Base-by-base conservation (phyloP, 495 filamentous ascomycete genomes). In the Neurospora sp. region DNA sequence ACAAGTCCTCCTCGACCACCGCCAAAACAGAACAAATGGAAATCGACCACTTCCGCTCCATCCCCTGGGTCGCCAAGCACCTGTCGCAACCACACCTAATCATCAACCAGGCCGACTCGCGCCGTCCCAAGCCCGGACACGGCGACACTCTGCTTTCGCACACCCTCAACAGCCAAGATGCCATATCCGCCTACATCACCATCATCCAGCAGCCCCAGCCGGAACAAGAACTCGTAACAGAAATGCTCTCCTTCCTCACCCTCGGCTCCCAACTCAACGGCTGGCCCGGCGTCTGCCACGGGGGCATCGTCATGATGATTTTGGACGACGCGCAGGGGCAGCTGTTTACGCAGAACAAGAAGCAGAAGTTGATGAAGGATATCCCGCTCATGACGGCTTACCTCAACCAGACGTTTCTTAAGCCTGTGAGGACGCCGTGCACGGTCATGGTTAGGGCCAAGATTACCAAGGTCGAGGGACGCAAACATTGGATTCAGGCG, bases 191-290 rank as follows among this genome's bases (percentile, higher is more conserved):
- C 2, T 88, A 85, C 75, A 69, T 89, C 48, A 82, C 81, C 53
- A 78, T 88, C 73, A 84, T 87, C 75, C 72, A 75, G 69, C 5
- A 73, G 74, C 38, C 73, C 72, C 40, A 41, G 42, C 10, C 73
- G 72, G n/a, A 18, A 18, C 16, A 40, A 7, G 74, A 76, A 9
- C 75, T 78, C 65, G 79, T 88, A 68, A 73, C 77, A 18, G 83
- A 87, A 71, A 45, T 88, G 65, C 79, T 80, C 37, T 79, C 79
- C 9, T 79, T 90, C 22, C 61, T 90, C 16, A 85, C 84, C 9
- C 79, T 90, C 4, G 87, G 87, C n/a, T 79, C 79, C 10, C 85
- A 83, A 40, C 71, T 92, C 71, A 88, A 89, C 75, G 90, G 90
- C 2, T 85, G 85, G 73, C 80, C 86, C n/a, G 79, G 83, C 18